Evolutionary conservation across 176 grass and related monocot species (phyloP).

Genomic region (Bromus sterilis): DNA sequence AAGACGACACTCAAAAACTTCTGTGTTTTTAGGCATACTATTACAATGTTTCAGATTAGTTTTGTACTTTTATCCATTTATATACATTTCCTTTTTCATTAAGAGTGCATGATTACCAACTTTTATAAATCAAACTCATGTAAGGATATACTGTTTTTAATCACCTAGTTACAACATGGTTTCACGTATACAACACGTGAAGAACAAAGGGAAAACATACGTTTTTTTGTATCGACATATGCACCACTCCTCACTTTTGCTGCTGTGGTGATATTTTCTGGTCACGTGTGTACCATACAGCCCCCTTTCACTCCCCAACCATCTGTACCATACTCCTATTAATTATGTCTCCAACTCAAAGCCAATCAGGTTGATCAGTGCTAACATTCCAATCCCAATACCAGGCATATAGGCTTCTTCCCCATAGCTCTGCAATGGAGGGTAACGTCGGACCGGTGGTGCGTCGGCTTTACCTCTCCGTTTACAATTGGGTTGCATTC

Average conservation of each 20-base stretch:
- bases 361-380: not conserved
- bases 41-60: not conserved
- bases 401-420: not conserved
- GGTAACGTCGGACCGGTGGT: not conserved
- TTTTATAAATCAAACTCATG: not conserved
- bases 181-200: not conserved
- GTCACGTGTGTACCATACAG: too few species aligned
- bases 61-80: not conserved
- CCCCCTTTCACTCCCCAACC: not conserved
- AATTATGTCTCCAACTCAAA: not conserved
- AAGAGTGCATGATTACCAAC: not conserved
- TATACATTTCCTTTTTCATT: not conserved
- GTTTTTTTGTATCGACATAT: not conserved
- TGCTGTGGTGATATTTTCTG: not conserved
- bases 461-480: not conserved
- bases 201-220: not conserved
- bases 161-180: not conserved
- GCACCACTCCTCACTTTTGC: not conserved
- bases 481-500: constrained; percentile 21
- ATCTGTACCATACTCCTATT: not conserved
- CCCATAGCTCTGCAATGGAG: constrained; percentile 1
- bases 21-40: not conserved
- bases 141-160: too few species aligned
- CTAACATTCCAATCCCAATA: not conserved
- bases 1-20: too few species aligned